Base-by-base conservation (phyloP, 2,329 filamentous ascomycete genomes). In the Exophiala calicioides region DNA sequence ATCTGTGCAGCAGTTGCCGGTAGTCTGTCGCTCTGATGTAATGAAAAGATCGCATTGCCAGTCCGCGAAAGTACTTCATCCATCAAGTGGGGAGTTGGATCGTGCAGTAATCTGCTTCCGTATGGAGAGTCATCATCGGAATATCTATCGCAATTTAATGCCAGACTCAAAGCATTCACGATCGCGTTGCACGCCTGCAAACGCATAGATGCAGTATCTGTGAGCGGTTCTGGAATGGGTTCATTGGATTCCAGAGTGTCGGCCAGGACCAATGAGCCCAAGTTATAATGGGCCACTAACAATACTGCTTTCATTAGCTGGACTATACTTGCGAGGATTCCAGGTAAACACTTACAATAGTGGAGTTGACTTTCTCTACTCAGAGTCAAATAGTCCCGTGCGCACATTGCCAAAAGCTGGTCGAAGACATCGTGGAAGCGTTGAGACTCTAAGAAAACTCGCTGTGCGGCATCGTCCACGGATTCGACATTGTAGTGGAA, bases 131-230 rank as follows among this genome's bases (percentile, higher is more conserved):
- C 31, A 19, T 37, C 37, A 3, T 24, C 12, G 7, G 46, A 49
- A 15, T 44, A 43, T 4, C 34, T 37, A 30, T 49, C 46, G 18
- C 16, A 37, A 27, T 44, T 42, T 21, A 44, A 15, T 13, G 19
- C 39, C 6, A 49, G 20, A 18, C 31, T 49, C 9, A 49, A 12
- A 5, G 39, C 29, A 13, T 49, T 44, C 3, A 44, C 34, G n/a
- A 49, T 44, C 15, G 46, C 46, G 5, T 32, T 44, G 16, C 46
- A 49, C 10, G 46, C 46, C 9, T 49, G 24, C 20, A 44, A 21
- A n/a, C 46, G 39, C 2, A 29, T 30, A 9, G 30, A 18, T 2
- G 2, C 7, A 1, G 46, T 39, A n/a, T 44, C 35, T 13, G 21
- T 33, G 4, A 49, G 34, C 6, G 20, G 24, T 10, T 38, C n/a